Conservation (phyloP, 352 stramenopile genomes). For the Globisporangium middletonii region DNA sequence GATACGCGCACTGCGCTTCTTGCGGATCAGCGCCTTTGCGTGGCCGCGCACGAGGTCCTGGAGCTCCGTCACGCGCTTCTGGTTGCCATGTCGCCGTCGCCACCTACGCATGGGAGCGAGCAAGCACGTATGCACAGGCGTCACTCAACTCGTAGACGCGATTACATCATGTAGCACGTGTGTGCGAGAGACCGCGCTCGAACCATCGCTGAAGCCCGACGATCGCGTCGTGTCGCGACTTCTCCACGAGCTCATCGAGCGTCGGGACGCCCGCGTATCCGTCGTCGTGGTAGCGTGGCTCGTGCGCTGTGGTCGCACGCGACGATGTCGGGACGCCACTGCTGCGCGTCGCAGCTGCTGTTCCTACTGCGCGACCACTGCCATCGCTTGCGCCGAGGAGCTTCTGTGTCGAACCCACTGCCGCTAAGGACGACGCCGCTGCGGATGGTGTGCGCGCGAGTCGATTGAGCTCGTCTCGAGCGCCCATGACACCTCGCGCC, state of each 20-base stretch:
- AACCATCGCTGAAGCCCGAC: conserved; percentile 37
- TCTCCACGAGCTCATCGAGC: conserved; percentile 32
- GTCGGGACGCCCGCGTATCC: conserved; percentile 10
- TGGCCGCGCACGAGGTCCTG: conserved; percentile 24
- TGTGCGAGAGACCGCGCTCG: not conserved
- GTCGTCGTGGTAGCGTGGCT: not conserved
- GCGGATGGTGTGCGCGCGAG: not conserved
- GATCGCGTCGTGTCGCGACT: conserved; percentile 29
- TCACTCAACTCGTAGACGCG: not conserved
- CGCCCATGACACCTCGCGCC: not conserved
- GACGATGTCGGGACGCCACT: not conserved
- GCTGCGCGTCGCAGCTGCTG: not conserved
- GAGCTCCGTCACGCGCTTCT: conserved; percentile 26
- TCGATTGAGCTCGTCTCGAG: not conserved
- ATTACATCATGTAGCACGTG: not conserved
- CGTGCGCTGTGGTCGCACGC: not conserved
- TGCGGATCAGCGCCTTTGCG: conserved; percentile 21
- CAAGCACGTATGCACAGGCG: not conserved
- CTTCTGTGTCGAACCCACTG: not conserved
- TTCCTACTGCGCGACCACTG: too few species aligned
- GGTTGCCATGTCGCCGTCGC: conserved; percentile 22
- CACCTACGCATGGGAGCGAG: conserved; percentile 16
- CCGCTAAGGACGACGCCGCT: not conserved
- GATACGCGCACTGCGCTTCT: conserved; percentile 25
- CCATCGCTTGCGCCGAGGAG: not conserved